Percentiles rank a stretch among this genome's conserved stretches.
Conservation (phyloP, 192 early-diverging fungal genomes). For the Rhizoclosmatium sp. region DNA sequence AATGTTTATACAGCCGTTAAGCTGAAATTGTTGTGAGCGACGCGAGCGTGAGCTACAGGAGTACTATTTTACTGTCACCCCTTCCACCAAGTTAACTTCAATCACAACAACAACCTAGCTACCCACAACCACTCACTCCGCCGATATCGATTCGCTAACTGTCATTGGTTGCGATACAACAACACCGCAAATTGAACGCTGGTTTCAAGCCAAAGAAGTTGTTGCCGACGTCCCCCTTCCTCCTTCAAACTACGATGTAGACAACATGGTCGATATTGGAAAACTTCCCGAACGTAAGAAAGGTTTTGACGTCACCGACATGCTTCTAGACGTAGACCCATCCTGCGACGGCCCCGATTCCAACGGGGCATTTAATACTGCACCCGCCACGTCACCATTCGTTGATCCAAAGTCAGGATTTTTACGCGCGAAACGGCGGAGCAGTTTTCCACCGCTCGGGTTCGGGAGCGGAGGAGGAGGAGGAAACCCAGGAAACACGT, state of each 20-base stretch:
- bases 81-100: too few species aligned
- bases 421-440: neutral
- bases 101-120: neutral
- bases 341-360: too few species aligned
- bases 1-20: too few species aligned
- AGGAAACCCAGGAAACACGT: too few species aligned
- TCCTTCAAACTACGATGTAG: neutral
- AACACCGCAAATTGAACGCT: constrained; percentile 14
- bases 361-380: too few species aligned
- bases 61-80: too few species aligned
- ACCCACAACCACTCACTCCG: neutral
- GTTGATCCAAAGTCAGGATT: neutral
- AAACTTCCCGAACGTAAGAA: neutral
- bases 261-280: constrained; percentile 17
- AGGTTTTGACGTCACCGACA: constrained; percentile 20
- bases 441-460: constrained; percentile 10
- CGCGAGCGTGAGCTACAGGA: too few species aligned
- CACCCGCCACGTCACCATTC: neutral
- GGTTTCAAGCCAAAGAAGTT: constrained; percentile 5
- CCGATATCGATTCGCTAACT: constrained; percentile 20
- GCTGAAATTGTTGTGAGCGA: too few species aligned
- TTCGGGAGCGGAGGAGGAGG: neutral
- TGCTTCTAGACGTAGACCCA: neutral
- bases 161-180: neutral
- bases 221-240: neutral